Conservation (phyloP, 2,329 filamentous ascomycete genomes). For the Beauveria caledonica region DNA sequence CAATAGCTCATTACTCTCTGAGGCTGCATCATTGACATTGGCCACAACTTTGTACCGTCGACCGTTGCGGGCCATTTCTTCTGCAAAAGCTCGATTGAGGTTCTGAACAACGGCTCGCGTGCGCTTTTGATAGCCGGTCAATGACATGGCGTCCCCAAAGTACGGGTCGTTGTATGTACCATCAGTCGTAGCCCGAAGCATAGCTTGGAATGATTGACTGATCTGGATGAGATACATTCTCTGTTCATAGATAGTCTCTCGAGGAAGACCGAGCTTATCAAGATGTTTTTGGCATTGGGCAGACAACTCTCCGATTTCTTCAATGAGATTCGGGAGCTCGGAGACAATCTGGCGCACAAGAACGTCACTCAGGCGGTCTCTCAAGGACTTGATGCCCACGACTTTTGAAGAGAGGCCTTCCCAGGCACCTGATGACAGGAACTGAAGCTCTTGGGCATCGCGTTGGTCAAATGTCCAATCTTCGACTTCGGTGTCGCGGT, state of each 20-base stretch:
- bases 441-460: constrained; percentile 31
- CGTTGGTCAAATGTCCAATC: constrained; percentile 23
- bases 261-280: constrained; percentile 38
- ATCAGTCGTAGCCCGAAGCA: no score
- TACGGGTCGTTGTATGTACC: constrained; percentile 32
- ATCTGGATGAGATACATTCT: constrained; percentile 37
- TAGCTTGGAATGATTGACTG: constrained; percentile 25
- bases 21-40: neutral
- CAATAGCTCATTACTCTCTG: neutral
- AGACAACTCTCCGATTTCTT: constrained; percentile 32
- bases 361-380: constrained; percentile 40
- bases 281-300: constrained; percentile 29
- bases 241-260: constrained; percentile 39
- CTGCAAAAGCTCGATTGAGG: no score
- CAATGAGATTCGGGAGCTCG: constrained; percentile 36
- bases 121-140: no score
- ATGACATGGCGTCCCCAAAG: no score
- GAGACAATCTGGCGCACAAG: constrained; percentile 37
- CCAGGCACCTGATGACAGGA: constrained; percentile 37
- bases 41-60: constrained; percentile 28
- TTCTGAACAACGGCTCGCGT: no score
- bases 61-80: constrained; percentile 27
- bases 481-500: constrained; percentile 20
- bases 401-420: constrained; percentile 22
- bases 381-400: constrained; percentile 40